Evolutionary conservation across 2,329 filamentous ascomycete species (phyloP), one percentile per base, ranked within the genome.

Genomic region (Madurella fahalii): DNA sequence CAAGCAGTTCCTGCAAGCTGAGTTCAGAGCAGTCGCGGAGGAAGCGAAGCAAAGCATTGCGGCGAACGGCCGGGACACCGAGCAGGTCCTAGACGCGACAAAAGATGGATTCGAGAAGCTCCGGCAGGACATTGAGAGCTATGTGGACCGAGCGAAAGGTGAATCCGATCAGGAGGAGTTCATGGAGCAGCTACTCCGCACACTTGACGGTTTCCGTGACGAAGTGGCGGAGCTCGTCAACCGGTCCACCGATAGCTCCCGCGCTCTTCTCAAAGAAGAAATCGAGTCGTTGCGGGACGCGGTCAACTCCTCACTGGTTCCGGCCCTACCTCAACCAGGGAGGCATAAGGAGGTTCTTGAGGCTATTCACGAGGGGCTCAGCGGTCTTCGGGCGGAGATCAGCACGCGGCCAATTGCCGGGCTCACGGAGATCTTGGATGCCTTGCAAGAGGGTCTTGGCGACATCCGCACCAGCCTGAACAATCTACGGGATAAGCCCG

Each of bases 381-480:
- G 89, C 57, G 82, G 80, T 42, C 78, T 96, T 34, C 82, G 90
- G 5, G 78, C 82, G 15, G 92, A 96, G 61, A 81, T 96, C 47
- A 76, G 81, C 59, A 86, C 86, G 8, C 75, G 81, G 13, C 80
- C 81, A 2, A 76, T 81, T 43, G 75, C 79, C 15, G 90, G 92
- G 60, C 93, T 90, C 0, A 88, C 90, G 49, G 91, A 96, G 65
- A 89, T 96, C 11, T 77, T 97, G 1, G 90, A 96, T 66, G 89
- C 92, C 1, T 77, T 97, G 51, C 92, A 95, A 56, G 91, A 96
- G 68, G 92, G 92, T 2, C 79, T 97, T 7, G 85, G 88, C 58
- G 85, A 86, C 46, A 77, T 97, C 9, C 84, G 89, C 25, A 77
- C 78, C 30, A 87, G 90, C 58, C 86, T 97, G 54, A 91, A 96